These are phyloP conservation scores for Heliamphora pulchella DNA, from an alignment of 179 eudicot genomes.

Conservation along the genomic window DNA sequence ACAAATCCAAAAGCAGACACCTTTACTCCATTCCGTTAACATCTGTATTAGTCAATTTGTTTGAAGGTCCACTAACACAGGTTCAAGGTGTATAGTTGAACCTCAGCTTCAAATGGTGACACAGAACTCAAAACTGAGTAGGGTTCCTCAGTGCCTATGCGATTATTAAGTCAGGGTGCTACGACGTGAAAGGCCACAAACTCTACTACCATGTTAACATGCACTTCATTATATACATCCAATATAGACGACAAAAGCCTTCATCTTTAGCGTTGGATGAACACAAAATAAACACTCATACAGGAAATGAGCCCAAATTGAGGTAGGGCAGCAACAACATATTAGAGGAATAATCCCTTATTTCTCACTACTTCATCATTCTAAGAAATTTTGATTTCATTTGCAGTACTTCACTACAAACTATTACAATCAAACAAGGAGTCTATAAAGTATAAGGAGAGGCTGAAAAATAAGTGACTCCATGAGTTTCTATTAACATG, in stretches of 20 bases:
- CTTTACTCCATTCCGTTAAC: neutral
- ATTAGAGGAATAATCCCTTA: neutral
- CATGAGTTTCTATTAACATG: neutral
- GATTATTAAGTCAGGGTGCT: too few relatives aligned
- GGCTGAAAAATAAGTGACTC: neutral
- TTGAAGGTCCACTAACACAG: neutral
- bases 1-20: neutral
- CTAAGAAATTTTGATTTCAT: too few relatives aligned
- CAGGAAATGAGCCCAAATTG: neutral
- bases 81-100: neutral
- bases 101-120: neutral
- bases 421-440: neutral
- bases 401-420: too few relatives aligned
- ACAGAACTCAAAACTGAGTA: neutral
- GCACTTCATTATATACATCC: neutral
- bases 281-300: neutral
- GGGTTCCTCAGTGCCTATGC: too few relatives aligned
- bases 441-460: neutral
- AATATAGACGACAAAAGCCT: neutral
- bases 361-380: too few relatives aligned
- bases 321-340: neutral
- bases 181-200: too few relatives aligned
- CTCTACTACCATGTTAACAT: neutral
- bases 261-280: neutral
- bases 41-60: neutral